Percentiles rank a stretch among this genome's conserved stretches.
Evolutionary conservation across 371 early-diverging fungal genomes (phyloP).

Genomic region (Mortierella sp.): DNA sequence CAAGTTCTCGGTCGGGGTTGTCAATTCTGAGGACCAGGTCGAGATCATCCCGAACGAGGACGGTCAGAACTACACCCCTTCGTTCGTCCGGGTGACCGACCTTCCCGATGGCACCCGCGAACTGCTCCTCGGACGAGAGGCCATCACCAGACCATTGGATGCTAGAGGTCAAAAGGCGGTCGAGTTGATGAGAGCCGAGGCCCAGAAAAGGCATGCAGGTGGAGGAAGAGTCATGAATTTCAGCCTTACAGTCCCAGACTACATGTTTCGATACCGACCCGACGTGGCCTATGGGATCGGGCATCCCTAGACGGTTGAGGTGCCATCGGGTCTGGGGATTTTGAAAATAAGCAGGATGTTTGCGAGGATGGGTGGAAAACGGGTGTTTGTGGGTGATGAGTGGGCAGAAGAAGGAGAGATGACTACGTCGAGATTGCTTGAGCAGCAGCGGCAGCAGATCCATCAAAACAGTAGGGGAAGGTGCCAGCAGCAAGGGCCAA

Average conservation of each 20-base stretch:
- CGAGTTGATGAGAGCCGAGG: too few species aligned
- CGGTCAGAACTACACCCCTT: neutral
- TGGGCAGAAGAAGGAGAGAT: neutral
- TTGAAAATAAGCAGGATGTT: neutral
- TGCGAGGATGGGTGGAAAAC: neutral
- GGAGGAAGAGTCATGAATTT: too few species aligned
- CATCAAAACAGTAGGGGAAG: too few species aligned
- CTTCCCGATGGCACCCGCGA: neutral
- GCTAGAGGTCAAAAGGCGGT: neutral
- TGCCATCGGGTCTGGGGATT: too few species aligned
- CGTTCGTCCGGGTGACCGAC: neutral
- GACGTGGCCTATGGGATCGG: neutral
- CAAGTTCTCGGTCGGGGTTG: neutral
- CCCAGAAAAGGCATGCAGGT: too few species aligned
- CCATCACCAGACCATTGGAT: neutral
- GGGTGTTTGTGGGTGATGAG: neutral
- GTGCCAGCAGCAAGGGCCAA: neutral
- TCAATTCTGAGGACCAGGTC: neutral
- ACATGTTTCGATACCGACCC: neutral
- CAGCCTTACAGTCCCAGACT: neutral
- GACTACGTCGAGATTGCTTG: neutral
- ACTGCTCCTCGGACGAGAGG: neutral
- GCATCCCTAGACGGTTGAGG: neutral
- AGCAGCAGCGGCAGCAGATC: too few species aligned
- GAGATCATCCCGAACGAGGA: neutral